These are phyloP conservation scores for Chrysosporium queenslandicum DNA, from an alignment of 2,329 filamentous ascomycete species.

Conservation along the genomic window DNA sequence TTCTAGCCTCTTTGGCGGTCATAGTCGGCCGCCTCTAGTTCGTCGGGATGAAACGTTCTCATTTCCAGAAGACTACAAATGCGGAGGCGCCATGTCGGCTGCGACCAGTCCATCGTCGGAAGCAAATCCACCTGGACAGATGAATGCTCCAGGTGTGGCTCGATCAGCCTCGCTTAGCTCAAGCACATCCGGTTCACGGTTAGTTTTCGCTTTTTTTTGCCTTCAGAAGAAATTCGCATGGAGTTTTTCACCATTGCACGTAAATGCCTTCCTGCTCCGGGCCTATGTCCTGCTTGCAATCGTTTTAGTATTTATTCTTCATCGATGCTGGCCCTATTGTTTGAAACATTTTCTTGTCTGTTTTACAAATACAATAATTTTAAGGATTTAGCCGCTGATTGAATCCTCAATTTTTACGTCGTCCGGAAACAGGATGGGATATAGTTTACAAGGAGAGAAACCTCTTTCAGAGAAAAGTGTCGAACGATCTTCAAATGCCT, in stretches of 20 bases:
- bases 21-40: constrained; percentile 30
- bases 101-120: constrained; percentile 9
- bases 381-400: no score
- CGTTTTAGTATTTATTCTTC: no score
- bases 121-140: not conserved
- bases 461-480: constrained; percentile 50
- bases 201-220: constrained; percentile 10
- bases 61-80: constrained; percentile 8
- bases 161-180: constrained; percentile 10
- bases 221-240: not conserved
- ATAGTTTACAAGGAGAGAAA: constrained; percentile 49
- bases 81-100: constrained; percentile 7
- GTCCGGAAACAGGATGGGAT: constrained; percentile 11
- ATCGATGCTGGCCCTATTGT: no score
- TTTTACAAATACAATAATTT: constrained; percentile 2
- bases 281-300: not conserved
- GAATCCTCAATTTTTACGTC: not conserved
- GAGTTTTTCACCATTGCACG: not conserved
- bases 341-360: not conserved
- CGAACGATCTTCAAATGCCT: constrained; percentile 50
- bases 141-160: constrained; percentile 1
- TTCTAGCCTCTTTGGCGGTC: constrained; percentile 43
- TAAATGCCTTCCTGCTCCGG: no score
- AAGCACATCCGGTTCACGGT: constrained; percentile 12
- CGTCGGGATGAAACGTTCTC: constrained; percentile 22